A percentile compares a stretch with the other conserved stretches of the same genome.
Evolutionary conservation across 2,329 filamentous ascomycete genomes (phyloP).

Genomic region (Penicillium sp.): DNA sequence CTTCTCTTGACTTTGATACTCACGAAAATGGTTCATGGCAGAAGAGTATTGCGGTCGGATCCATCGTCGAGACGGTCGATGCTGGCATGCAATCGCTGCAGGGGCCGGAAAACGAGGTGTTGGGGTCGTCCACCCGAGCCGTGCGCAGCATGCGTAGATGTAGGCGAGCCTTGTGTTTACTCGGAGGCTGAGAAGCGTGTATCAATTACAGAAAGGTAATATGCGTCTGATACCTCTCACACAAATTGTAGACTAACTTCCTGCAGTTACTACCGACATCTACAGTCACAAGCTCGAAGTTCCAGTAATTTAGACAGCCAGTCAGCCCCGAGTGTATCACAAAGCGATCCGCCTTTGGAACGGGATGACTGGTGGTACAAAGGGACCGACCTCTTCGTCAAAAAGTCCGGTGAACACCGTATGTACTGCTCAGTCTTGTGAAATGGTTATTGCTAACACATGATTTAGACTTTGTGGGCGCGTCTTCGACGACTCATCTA

Average conservation of each 20-base stretch:
- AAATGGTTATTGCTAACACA: neutral
- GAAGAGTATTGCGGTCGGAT: slow-evolving; percentile 18
- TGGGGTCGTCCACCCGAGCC: slow-evolving; percentile 36
- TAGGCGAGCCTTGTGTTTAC: slow-evolving; percentile 34
- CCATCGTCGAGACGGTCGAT: slow-evolving; percentile 25
- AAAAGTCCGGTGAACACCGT: slow-evolving; percentile 39
- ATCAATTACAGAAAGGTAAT: slow-evolving; percentile 37
- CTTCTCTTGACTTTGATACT: neutral
- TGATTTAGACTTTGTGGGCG: slow-evolving; percentile 32
- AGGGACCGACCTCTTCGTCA: slow-evolving; percentile 36
- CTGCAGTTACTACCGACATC: slow-evolving; percentile 34
- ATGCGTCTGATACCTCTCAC: neutral
- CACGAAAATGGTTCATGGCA: slow-evolving; percentile 17
- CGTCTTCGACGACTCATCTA: slow-evolving; percentile 36
- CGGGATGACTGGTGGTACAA: slow-evolving; percentile 44
- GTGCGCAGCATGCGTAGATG: slow-evolving; percentile 36
- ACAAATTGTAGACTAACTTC: neutral
- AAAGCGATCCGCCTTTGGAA: slow-evolving; percentile 25
- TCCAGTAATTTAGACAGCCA: neutral
- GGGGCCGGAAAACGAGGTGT: slow-evolving; percentile 38
- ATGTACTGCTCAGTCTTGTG: slow-evolving; percentile 6
- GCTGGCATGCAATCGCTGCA: slow-evolving; percentile 40
- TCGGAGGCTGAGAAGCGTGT: slow-evolving; percentile 39
- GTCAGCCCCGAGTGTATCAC: neutral
- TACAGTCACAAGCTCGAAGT: slow-evolving; percentile 31